Evolutionary conservation across 495 filamentous ascomycete genomes (phyloP).

Genomic region (Opeltia flavorubescens): DNA sequence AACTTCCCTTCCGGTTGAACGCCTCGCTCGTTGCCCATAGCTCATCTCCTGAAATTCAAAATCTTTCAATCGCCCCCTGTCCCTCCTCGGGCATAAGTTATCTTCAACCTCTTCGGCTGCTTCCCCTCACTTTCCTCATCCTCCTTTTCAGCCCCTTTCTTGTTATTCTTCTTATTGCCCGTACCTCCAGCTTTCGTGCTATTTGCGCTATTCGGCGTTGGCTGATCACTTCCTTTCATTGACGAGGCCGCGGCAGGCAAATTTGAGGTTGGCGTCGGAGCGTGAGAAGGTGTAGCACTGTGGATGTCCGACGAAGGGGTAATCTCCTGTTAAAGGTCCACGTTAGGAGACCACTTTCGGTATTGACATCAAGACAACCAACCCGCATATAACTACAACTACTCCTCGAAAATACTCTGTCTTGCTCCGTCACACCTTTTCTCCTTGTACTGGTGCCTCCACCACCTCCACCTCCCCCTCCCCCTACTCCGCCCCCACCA

Average conservation of each 20-base stretch:
- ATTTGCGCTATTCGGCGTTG: conserved; percentile 12
- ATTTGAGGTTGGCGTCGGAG: conserved; percentile 33
- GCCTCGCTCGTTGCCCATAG: not conserved
- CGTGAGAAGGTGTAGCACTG: conserved; percentile 35
- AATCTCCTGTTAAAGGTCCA: conserved; percentile 24
- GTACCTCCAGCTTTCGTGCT: conserved; percentile 15
- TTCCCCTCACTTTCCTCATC: conserved; percentile 27
- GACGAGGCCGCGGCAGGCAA: conserved; percentile 20
- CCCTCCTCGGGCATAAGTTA: conserved; percentile 27
- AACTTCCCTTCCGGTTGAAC: too few species aligned
- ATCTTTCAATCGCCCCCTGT: conserved; percentile 8
- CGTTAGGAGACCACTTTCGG: not conserved
- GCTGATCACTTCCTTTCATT: conserved; percentile 14
- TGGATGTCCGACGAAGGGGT: conserved; percentile 32
- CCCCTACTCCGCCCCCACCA: conserved; percentile 12
- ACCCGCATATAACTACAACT: conserved; percentile 38
- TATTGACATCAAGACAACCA: too few species aligned
- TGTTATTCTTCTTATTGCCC: conserved; percentile 28
- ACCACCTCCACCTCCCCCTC: conserved; percentile 9
- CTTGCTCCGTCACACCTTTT: conserved; percentile 34
- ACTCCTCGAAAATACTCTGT: conserved; percentile 38
- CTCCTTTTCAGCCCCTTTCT: conserved; percentile 31
- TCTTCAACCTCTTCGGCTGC: conserved; percentile 35
- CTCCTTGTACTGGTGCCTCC: conserved; percentile 23
- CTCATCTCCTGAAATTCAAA: not conserved